Percentiles rank a stretch among this genome's conserved stretches.
phyloP scores from a whole-genome alignment of 2,329 filamentous ascomycete species.

The Phialophora macrospora region DNA sequence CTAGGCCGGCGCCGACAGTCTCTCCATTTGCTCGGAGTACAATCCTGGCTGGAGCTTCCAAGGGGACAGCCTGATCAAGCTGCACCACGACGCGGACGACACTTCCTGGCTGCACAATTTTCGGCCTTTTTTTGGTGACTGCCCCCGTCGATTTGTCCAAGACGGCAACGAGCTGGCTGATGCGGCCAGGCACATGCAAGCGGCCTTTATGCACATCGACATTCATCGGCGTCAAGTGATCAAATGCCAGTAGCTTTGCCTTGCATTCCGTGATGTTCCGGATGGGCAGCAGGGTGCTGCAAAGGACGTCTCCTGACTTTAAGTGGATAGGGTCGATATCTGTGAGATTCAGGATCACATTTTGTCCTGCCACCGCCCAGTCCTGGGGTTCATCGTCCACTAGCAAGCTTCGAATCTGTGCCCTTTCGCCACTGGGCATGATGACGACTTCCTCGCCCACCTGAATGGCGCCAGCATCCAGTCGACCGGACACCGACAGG shows the following conservation, averaged over 20 bases:
- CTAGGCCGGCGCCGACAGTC: constrained; percentile 83
- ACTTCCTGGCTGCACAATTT: constrained; percentile 77
- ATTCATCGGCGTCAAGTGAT: constrained; percentile 84
- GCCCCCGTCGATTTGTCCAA: constrained; percentile 79
- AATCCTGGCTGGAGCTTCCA: constrained; percentile 79
- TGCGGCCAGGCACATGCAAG: constrained; percentile 75
- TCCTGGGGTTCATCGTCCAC: constrained; percentile 71
- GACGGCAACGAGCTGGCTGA: constrained; percentile 71
- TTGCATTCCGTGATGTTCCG: constrained; percentile 74
- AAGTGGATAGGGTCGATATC: constrained; percentile 86
- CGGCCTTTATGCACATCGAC: constrained; percentile 88
- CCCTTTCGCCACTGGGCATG: constrained; percentile 80
- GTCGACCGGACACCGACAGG: constrained; percentile 80
- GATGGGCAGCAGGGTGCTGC: constrained; percentile 70
- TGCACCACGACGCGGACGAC: constrained; percentile 79
- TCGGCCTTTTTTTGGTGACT: constrained; percentile 80
- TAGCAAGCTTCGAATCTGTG: constrained; percentile 79
- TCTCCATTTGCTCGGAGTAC: constrained; percentile 79
- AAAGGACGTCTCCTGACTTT: constrained; percentile 84
- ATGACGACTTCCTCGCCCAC: constrained; percentile 78
- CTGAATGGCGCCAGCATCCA: constrained; percentile 84
- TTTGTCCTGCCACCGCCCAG: constrained; percentile 93
- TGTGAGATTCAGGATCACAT: constrained; percentile 78
- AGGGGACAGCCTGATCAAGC: constrained; percentile 72
- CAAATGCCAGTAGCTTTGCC: constrained; percentile 85